Evolutionary conservation across 139 green algal species (phyloP).

Genomic region (Micractinium conductrix): DNA sequence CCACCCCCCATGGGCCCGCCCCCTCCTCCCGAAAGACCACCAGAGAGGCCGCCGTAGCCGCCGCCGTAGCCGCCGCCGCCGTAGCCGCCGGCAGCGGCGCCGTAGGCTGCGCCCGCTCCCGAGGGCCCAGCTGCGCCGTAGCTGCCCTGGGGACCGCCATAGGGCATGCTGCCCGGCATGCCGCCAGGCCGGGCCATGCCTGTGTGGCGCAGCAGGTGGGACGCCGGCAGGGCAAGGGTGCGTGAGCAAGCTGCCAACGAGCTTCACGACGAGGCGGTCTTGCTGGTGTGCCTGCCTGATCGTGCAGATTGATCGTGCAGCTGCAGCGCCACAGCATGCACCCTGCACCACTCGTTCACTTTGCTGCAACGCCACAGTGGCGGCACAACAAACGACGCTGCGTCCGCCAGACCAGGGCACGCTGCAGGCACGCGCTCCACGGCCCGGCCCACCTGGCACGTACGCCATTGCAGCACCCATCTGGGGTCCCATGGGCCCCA

Average conservation of each 20-base stretch:
- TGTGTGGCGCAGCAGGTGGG: not conserved
- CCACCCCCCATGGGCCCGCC: not conserved
- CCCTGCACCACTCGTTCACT: not conserved
- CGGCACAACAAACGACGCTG: no score
- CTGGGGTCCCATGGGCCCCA: constrained; percentile 20
- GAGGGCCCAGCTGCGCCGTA: not conserved
- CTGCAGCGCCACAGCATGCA: no score
- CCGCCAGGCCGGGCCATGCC: constrained; percentile 9
- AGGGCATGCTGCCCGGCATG: not conserved
- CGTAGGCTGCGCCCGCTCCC: constrained; percentile 19
- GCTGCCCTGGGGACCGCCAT: not conserved
- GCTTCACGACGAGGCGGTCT: no score
- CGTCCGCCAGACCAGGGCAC: no score
- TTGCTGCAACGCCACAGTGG: not conserved
- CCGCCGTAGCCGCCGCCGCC: not conserved
- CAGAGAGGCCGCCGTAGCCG: not conserved
- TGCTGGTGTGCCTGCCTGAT: no score
- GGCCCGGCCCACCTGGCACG: not conserved
- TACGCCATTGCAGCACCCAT: constrained; percentile 14
- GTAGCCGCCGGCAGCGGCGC: not conserved
- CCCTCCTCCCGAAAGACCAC: no score
- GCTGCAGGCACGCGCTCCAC: not conserved
- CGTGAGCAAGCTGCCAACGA: not conserved
- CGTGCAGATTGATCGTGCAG: no score
- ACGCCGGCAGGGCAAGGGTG: not conserved